Evolutionary conservation across 2,329 filamentous ascomycete genomes (phyloP), one percentile per base, ranked within the genome.

Genomic region (Pseudogymnoascus verrucosus): DNA sequence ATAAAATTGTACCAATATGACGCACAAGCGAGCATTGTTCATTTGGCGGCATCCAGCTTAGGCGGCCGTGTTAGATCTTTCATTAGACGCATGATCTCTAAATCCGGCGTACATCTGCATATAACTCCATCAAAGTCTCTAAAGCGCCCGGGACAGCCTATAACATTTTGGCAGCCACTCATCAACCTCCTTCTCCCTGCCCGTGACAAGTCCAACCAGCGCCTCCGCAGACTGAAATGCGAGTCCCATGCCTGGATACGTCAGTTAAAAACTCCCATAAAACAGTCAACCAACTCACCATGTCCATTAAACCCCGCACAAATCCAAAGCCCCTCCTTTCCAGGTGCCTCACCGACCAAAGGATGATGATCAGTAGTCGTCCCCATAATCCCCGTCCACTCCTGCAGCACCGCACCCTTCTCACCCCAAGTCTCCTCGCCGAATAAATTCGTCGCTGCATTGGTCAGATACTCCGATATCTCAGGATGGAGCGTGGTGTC

Each of bases 351-450:
- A 0, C 83, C 83, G 0, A 85, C 79, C 51, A 83, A 76, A 0
- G 83, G 83, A 47, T 80, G 74, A 0, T 78, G 78, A 69, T 86
- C 83, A 2, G 78, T 74, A 6, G 78, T 82, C 66, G 79, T 83
- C 0, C 81, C 82, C 80, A 84, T 85, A 67, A 84, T 81, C 1
- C 83, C 83, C 10, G 79, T 79, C 82, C 82, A 85, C 40, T 80
- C 76, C 40, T 68, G 72, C 23, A 78, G 73, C 11, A 82, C 69
- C 5, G 78, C 73, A 3, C 79, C 78, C 63, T 81, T 78, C 3
- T 71, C 70, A 10, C 80, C 81, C 81, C 81, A 84, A 44, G 75
- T 73, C 14, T 66, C 68, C 0, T 54, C 12, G 0, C 74, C 73
- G 63, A 77, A 76, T 57, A 71, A 72, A 3, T 65, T 64, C 21